Percentiles rank a stretch among this genome's conserved stretches.
Evolutionary conservation across 1,284 basidiomycete species (phyloP).

Genomic region (Termitomyces sp.): DNA sequence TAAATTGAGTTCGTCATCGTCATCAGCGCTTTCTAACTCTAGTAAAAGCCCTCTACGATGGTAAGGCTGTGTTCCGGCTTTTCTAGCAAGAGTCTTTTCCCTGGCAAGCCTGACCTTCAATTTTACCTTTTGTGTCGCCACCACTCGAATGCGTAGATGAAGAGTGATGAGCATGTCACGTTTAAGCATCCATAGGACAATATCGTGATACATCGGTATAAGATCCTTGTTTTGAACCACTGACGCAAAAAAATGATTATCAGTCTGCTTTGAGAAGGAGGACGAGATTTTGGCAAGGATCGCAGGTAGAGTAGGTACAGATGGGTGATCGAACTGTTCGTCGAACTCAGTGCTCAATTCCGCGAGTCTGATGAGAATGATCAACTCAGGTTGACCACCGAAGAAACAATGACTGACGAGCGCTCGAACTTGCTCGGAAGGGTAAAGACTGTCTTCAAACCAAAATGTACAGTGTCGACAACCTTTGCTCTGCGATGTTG

Average conservation of each 20-base stretch:
- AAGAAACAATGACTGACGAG: conserved; percentile 40
- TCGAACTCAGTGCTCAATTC: conserved; percentile 62
- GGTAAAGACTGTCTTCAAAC: conserved; percentile 80
- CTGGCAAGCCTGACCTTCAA: conserved; percentile 46
- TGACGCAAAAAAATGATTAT: conserved; percentile 73
- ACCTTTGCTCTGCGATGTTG: conserved; percentile 87
- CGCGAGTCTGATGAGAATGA: conserved; percentile 42
- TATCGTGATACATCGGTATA: conserved; percentile 71
- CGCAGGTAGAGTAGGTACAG: conserved; percentile 66
- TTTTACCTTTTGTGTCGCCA: conserved; percentile 78
- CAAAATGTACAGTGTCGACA: conserved; percentile 80
- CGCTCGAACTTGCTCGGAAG: conserved; percentile 63
- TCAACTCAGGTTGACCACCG: not conserved
- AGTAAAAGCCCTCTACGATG: conserved; percentile 14
- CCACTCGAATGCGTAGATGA: conserved; percentile 81
- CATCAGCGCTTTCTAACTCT: conserved; percentile 12
- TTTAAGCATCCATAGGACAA: conserved; percentile 91
- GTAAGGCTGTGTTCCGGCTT: conserved; percentile 16
- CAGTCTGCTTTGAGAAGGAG: conserved; percentile 52
- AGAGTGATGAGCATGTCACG: conserved; percentile 82
- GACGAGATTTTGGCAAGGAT: conserved; percentile 72
- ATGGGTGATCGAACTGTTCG: conserved; percentile 55
- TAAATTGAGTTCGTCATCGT: conserved; percentile 22
- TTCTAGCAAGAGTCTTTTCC: conserved; percentile 37
- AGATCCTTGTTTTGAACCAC: conserved; percentile 65